These are phyloP conservation scores for Lojkania enalia DNA, from an alignment of 2,329 filamentous ascomycete genomes.

Conservation along the genomic window DNA sequence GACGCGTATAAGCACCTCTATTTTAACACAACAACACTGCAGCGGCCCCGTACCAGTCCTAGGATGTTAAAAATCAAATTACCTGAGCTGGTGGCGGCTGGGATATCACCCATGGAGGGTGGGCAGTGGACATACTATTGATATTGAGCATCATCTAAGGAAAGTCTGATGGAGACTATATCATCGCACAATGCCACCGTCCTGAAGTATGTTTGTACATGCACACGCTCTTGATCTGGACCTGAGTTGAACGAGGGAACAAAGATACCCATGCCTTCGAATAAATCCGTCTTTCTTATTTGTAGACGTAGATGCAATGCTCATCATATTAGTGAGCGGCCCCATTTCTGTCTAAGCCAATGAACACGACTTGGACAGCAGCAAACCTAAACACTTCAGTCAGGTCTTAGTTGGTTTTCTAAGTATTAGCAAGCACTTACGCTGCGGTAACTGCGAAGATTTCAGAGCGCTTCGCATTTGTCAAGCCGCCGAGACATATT, in stretches of 20 bases:
- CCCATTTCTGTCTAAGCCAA: background rate
- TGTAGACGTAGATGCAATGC: no score
- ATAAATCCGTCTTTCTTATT: no score
- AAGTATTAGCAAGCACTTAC: slow-evolving; percentile 7
- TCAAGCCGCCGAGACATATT: slow-evolving; percentile 8
- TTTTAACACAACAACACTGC: background rate
- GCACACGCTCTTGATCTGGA: no score
- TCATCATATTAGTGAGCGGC: no score
- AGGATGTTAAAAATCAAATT: background rate
- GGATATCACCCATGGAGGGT: background rate
- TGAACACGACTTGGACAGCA: background rate
- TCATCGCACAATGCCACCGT: no score
- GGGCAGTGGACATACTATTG: no score
- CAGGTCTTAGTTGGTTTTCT: background rate
- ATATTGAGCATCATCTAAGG: no score
- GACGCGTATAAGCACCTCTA: background rate
- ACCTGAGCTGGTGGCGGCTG: background rate
- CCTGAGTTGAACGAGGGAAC: no score
- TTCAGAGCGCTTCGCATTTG: slow-evolving; percentile 13
- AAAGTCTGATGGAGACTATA: no score
- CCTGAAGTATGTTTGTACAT: no score
- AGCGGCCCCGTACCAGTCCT: background rate
- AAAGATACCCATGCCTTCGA: no score
- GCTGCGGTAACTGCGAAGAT: slow-evolving; percentile 14
- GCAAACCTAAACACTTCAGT: background rate